Base-by-base conservation (phyloP, 2,329 filamentous ascomycete genomes). In the Escovopsis sp. region DNA sequence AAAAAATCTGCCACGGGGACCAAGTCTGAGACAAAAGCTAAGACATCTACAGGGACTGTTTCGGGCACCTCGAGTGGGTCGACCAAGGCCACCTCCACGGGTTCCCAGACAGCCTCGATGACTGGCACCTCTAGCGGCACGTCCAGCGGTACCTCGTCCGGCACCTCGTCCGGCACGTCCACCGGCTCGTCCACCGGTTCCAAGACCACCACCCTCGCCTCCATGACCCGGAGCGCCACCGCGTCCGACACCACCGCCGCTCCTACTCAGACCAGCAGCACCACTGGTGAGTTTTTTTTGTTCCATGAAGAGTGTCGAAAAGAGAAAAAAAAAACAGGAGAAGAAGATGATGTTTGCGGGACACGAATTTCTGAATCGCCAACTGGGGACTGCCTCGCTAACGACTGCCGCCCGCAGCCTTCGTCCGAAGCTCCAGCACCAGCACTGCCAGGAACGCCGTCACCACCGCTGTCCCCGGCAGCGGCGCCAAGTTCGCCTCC, bases 401-500 rank as follows among this genome's bases (percentile, higher is more conserved):
- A 42, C 40, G 15, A 18, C 15, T 39, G 12, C 6, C 36, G 12
- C 33, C 35, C 39, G 28, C 28, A 30, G 28, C 28, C 28, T 30
- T 30, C 28, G 6, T 10, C 6, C 28, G 28, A 6, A 42, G 44
- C 38, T 39, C 40, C 30, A 36, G 43, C 38, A 39, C 46, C 19
- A 50, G 48, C 23, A 46, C 48, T 10, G 43, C 51, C 45, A 44
- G 45, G 42, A 44, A 49, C 26, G 42, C 44, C 11, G 44, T 45
- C 40, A 39, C 49, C 38, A 53, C 55, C 39, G 56, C 49, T 33
- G 47, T 56, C 36, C 53, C 57, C 23, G 49, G 50, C 49, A 55
- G 47, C 49, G 53, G 51, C 47, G 59, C 57, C 43, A 56, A 51
- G 44, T 48, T 59, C 41, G 53, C 54, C 33, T 57, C 59, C 33